Base-by-base conservation (phyloP, 2,329 filamentous ascomycete species). In the Fusarium chuoi region DNA sequence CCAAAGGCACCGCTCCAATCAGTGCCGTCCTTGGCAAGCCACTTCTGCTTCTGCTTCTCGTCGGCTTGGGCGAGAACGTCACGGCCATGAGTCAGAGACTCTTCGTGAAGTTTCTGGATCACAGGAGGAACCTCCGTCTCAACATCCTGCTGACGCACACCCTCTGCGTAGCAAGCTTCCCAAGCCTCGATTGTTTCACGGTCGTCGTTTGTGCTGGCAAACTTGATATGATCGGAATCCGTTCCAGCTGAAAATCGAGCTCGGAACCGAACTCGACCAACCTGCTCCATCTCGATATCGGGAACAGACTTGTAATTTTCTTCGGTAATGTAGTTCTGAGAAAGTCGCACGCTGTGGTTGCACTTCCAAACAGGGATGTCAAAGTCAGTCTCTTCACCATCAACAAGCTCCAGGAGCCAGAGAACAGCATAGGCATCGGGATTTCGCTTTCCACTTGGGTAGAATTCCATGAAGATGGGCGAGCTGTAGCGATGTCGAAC, bases 151-250 rank as follows among this genome's bases (percentile, higher is more conserved):
- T 87, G 83, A 5, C 96, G 90, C 0, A 98, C 94, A 18, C 96
- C 96, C 81, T 98, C 95, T 0, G 94, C 91, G 45, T 93, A 90
- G 81, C 96, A 98, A 1, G 95, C 94, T 82, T 98, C 95, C 94
- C 95, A 98, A 0, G 93, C 93, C 84, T 98, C 96, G 73, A 94
- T 97, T 0, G 95, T 98, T 85, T 98, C 96, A 38, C 96, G 92
- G 3, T 93, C 92, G 80, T 97, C 91, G 78, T 97, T 98, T 81
- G 97, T 94, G 54, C 91, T 89, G 28, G 98, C 91, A 76, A 98
- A 98, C 4, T 87, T 87, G 74, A 94, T 89, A 80, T 98, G 96
- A 24, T 94, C 93, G 61, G 94, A 90, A 80, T 98, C 95, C 55
- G 94, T 97, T 20, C 96, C 96, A 1, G 95, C 91, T 73, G 96